Conservation (phyloP, 768 basidiomycete genomes). For the Hygrophorus russula region DNA sequence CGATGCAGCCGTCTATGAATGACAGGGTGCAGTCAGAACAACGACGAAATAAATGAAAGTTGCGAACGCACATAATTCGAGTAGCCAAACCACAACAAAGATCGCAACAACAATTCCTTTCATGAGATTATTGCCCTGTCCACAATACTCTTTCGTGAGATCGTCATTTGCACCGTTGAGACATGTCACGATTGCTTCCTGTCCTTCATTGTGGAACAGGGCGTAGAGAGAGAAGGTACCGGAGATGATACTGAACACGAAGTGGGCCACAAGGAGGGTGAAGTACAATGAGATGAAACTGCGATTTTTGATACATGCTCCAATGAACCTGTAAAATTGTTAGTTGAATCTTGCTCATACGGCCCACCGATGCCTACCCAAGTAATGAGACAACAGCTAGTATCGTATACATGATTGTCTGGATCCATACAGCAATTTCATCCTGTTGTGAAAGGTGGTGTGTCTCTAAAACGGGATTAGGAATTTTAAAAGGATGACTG, state of each 20-base stretch:
- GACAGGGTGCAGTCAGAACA: constrained; percentile 1
- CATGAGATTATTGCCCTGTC: constrained; percentile 27
- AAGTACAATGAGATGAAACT: constrained; percentile 33
- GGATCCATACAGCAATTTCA: constrained; percentile 33
- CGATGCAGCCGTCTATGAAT: constrained; percentile 33
- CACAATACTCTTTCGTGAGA: constrained; percentile 26
- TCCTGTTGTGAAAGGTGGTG: constrained; percentile 25
- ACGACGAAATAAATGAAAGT: not conserved
- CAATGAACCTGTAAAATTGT: constrained; percentile 25
- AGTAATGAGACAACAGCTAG: constrained; percentile 36
- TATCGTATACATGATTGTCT: constrained; percentile 35
- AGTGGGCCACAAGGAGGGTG: constrained; percentile 30
- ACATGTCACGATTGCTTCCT: constrained; percentile 26
- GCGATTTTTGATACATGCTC: constrained; percentile 29
- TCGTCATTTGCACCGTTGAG: constrained; percentile 19
- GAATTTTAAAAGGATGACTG: not conserved
- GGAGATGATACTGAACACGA: constrained; percentile 33
- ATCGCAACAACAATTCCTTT: constrained; percentile 32
- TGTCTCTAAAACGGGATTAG: constrained; percentile 13
- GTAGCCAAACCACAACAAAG: constrained; percentile 39
- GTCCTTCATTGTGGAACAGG: constrained; percentile 31
- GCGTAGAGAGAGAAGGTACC: constrained; percentile 39
- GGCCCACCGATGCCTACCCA: constrained; percentile 25
- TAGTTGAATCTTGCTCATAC: not conserved
- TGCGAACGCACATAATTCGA: constrained; percentile 34